Base-by-base conservation (phyloP, 805 yeast genomes). In the Saturnispora quitensis region DNA sequence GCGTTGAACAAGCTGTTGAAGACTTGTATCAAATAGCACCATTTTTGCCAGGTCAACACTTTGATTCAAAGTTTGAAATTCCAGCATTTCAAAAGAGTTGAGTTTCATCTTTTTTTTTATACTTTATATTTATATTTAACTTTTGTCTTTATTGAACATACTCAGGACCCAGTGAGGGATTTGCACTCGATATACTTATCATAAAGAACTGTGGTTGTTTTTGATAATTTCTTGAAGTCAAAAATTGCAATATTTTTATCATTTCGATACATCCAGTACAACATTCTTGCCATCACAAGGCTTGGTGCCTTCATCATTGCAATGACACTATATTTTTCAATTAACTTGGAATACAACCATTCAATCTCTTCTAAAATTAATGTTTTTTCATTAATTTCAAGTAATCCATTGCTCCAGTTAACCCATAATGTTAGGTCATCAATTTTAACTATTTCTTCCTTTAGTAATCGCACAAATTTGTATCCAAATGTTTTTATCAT, bases 31-130 rank as follows among this genome's bases (percentile, higher is more conserved):
- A 78, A 50, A 70, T 84, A 46, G 87, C 82, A 20, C 97, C 97
- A 3, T 77, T 90, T 43, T 68, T 89, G 44, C 96, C 96, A 0
- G 96, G 96, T 17, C 95, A 89, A 62, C 59, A 70, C 48, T 81
- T 82, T 61, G 77, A 81, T 18, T 78, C 76, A 27, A 76, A 80
- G 56, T 86, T 86, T 63, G 77, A 78, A 45, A 77, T 80, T 36
- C 88, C 93, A 12, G 93, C 88, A 13, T 76, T 69, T 54, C 67
- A 79, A 62, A 84, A 86, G 68, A 63, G 68, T 56, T 43, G 58
- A 43, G 48, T 25, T 25, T 47, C 15, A 34, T 35, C 34, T 25
- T 36, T 48, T 48, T 48, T 24, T 45, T 28, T 25, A 18, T 46
- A 45, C 34, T 50, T 45, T 34, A 12, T 44, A 20, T 31, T 28